Evolutionary conservation across 176 grass and related monocot species (phyloP).

Genomic region (Guadua angustifolia): DNA sequence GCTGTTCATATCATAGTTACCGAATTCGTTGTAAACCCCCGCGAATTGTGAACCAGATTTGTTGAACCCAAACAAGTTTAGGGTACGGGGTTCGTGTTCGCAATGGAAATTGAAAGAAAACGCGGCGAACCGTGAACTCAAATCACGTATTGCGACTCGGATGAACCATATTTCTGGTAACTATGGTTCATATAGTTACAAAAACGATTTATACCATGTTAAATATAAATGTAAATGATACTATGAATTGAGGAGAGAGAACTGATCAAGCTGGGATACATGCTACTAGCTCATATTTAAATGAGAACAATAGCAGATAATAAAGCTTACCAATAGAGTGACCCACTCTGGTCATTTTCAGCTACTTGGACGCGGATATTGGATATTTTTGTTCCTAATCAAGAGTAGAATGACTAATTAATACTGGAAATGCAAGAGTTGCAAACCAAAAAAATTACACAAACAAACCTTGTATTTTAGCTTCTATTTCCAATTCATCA

Average conservation of each 20-base stretch:
- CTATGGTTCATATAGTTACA: not conserved
- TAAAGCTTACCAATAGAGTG: slow-evolving; percentile 73
- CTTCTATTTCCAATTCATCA: slow-evolving; percentile 92
- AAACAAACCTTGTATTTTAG: slow-evolving; percentile 81
- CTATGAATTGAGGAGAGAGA: not conserved
- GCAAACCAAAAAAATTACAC: slow-evolving; percentile 3
- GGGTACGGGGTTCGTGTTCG: too few species aligned
- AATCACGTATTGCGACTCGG: too few species aligned
- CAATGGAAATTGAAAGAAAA: too few species aligned
- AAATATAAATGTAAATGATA: not conserved
- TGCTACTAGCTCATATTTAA: slow-evolving; percentile 37
- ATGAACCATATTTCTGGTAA: too few species aligned
- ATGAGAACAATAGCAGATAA: slow-evolving; percentile 26
- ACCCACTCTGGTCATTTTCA: slow-evolving; percentile 60
- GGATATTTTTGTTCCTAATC: slow-evolving; percentile 76
- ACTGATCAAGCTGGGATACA: slow-evolving; percentile 17
- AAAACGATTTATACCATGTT: not conserved
- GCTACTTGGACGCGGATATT: slow-evolving; percentile 67
- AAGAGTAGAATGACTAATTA: slow-evolving; percentile 39
- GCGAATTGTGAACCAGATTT: too few species aligned
- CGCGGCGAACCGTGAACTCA: too few species aligned
- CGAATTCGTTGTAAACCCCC: too few species aligned
- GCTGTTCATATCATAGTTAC: not conserved
- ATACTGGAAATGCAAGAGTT: slow-evolving; percentile 7
- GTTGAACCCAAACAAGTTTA: too few species aligned